A percentile compares a stretch with the other conserved stretches of the same genome.
Conservation (phyloP, 2,329 filamentous ascomycete genomes). For the Phoma sp. region DNA sequence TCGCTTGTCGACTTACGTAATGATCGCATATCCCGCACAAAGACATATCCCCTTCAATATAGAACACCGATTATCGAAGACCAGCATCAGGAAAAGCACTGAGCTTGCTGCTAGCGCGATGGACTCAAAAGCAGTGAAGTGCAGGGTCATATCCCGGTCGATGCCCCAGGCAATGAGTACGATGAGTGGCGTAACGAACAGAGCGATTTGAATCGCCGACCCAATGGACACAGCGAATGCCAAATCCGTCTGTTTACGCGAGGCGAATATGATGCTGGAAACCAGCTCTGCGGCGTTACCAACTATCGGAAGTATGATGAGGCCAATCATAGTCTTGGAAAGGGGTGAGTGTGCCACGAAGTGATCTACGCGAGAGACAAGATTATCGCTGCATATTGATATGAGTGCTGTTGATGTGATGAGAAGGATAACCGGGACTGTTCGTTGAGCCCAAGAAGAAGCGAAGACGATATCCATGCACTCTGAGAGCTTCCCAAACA, state of each 20-base stretch:
- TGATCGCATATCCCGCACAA: constrained; percentile 18
- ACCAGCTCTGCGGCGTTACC: constrained; percentile 67
- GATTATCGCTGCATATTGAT: constrained; percentile 70
- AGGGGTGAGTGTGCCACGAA: constrained; percentile 54
- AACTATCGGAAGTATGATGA: constrained; percentile 66
- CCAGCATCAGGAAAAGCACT: constrained; percentile 17
- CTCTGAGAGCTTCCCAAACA: not conserved
- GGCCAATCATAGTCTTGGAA: constrained; percentile 63
- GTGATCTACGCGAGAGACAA: constrained; percentile 62
- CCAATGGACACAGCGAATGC: constrained; percentile 66
- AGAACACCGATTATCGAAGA: constrained; percentile 18
- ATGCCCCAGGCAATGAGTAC: constrained; percentile 65
- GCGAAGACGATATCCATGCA: not conserved
- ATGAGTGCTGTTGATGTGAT: constrained; percentile 72
- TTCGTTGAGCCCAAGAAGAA: constrained; percentile 4
- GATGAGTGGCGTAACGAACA: constrained; percentile 62
- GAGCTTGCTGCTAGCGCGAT: constrained; percentile 52
- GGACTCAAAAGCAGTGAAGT: constrained; percentile 84
- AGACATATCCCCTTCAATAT: constrained; percentile 16
- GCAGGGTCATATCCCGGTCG: constrained; percentile 68
- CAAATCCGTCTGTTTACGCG: constrained; percentile 68
- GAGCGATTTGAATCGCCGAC: constrained; percentile 65
- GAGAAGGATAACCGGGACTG: constrained; percentile 48
- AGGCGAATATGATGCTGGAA: constrained; percentile 61
- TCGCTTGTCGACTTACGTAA: constrained; percentile 13